These are phyloP conservation scores for Gaultheria prostrata DNA, from an alignment of 148 eudicot species.

Conservation along the genomic window DNA sequence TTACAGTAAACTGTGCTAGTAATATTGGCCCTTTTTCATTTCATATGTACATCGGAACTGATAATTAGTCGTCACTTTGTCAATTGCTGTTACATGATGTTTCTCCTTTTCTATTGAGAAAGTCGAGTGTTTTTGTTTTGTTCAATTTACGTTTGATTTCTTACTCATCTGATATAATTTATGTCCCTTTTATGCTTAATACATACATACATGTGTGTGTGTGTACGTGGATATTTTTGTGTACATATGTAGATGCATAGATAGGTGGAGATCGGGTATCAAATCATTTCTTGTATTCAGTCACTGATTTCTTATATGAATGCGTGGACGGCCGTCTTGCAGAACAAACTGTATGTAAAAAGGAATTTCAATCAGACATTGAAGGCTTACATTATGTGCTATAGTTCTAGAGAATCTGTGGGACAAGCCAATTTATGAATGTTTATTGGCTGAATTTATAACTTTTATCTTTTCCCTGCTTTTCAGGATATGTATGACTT, in stretches of 20 bases:
- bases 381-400: background rate
- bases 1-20: background rate
- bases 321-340: background rate
- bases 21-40: background rate
- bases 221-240: background rate
- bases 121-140: background rate
- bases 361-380: background rate
- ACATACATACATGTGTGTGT: background rate
- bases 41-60: background rate
- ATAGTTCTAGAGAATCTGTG: background rate
- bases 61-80: background rate
- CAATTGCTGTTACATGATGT: background rate
- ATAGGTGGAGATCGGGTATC: background rate
- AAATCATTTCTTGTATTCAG: background rate
- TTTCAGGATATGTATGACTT: conserved; percentile 99
- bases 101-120: conserved; percentile 2
- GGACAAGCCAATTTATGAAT: background rate
- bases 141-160: background rate
- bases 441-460: background rate
- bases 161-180: background rate
- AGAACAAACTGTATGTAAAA: background rate
- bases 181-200: background rate
- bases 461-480: conserved; percentile 4
- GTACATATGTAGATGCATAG: background rate
- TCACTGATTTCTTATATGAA: background rate